Evolutionary conservation across 2,329 filamentous ascomycete species (phyloP).

Genomic region (Cercospora brassicicola): DNA sequence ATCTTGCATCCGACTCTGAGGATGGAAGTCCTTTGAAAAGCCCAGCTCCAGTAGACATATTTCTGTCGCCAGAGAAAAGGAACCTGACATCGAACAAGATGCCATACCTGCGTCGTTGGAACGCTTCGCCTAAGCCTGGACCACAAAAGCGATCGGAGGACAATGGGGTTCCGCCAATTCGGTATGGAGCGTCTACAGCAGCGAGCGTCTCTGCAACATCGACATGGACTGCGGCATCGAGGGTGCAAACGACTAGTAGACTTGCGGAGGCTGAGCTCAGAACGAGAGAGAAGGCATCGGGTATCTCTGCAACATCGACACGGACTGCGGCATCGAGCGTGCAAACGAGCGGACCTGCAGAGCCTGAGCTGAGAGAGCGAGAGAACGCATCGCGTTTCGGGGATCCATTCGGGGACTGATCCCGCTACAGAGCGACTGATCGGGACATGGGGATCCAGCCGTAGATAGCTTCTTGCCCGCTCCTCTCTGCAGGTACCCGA

Average conservation of each 20-base stretch:
- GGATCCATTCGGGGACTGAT: neutral
- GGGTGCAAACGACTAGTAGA: neutral
- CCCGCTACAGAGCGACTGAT: neutral
- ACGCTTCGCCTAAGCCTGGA: neutral
- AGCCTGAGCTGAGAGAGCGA: neutral
- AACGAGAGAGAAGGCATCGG: neutral
- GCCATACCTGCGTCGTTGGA: neutral
- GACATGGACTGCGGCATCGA: neutral
- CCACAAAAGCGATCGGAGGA: neutral
- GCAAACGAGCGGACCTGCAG: neutral
- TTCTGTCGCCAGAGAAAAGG: neutral
- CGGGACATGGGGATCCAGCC: slow-evolving; percentile 6
- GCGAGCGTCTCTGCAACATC: neutral
- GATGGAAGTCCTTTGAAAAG: slow-evolving; percentile 7
- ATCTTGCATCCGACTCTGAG: slow-evolving; percentile 22
- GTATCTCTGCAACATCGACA: neutral
- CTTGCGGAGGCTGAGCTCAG: neutral
- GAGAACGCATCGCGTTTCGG: neutral
- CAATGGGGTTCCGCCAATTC: neutral
- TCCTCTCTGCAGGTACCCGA: slow-evolving; percentile 2
- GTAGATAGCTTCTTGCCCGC: neutral
- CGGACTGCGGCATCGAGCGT: neutral
- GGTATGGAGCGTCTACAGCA: neutral
- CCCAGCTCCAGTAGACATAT: slow-evolving; percentile 6
- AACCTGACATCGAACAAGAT: neutral